These are phyloP conservation scores for Rhinocladiella mackenziei DNA, from an alignment of 2,329 filamentous ascomycete genomes.

Conservation along the genomic window DNA sequence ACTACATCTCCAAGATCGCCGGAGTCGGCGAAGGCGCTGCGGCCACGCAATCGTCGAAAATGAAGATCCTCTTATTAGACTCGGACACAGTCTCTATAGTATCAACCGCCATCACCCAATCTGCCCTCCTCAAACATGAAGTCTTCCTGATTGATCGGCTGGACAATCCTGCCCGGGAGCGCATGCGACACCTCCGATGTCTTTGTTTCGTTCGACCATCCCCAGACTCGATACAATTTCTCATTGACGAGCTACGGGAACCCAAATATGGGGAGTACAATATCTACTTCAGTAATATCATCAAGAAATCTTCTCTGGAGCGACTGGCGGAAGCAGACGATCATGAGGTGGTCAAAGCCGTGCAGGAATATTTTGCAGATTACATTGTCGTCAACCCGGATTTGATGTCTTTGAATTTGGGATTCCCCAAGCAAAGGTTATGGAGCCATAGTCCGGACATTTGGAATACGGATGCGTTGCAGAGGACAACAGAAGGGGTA, in stretches of 20 bases:
- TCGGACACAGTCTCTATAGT: constrained; percentile 90
- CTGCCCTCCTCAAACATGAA: constrained; percentile 88
- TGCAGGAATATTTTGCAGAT: constrained; percentile 96
- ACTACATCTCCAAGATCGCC: constrained; percentile 96
- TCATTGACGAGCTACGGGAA: constrained; percentile 92
- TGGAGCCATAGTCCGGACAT: constrained; percentile 78
- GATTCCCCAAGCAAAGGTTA: constrained; percentile 67
- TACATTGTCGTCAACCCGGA: constrained; percentile 95
- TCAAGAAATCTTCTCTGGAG: constrained; percentile 93
- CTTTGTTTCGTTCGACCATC: constrained; percentile 91
- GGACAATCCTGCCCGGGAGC: constrained; percentile 84
- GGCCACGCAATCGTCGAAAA: constrained; percentile 70
- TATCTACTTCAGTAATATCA: constrained; percentile 95
- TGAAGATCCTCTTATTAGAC: constrained; percentile 96
- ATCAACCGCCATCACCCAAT: constrained; percentile 93
- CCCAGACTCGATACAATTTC: constrained; percentile 82
- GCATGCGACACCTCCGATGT: constrained; percentile 95
- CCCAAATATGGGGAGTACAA: constrained; percentile 98
- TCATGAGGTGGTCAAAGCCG: constrained; percentile 88
- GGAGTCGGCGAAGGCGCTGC: constrained; percentile 68
- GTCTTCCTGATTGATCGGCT: constrained; percentile 96
- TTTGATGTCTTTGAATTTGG: constrained; percentile 74
- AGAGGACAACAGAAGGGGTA: constrained; percentile 80
- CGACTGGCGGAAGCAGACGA: constrained; percentile 93
- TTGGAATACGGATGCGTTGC: constrained; percentile 87